Conservation (phyloP, 306 rosid genomes). For the Quercus robur region DNA sequence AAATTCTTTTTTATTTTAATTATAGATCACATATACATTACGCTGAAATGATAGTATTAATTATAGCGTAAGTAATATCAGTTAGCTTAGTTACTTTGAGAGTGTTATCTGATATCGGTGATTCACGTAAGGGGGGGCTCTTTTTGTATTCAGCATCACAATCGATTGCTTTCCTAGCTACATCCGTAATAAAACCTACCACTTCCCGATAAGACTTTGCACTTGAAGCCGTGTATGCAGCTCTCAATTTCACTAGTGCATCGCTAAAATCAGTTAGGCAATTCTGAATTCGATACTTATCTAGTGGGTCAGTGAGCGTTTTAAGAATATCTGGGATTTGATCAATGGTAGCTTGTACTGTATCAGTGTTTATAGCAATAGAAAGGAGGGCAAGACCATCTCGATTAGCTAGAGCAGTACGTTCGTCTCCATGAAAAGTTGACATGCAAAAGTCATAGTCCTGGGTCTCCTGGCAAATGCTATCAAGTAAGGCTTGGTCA, state of each 20-base stretch:
- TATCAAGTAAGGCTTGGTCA: background rate
- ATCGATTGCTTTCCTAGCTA: background rate
- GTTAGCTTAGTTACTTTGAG: too few relatives aligned
- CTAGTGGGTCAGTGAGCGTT: background rate
- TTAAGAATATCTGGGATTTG: background rate
- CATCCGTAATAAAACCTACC: background rate
- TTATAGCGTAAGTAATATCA: too few relatives aligned
- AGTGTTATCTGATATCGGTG: background rate
- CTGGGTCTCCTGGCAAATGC: background rate
- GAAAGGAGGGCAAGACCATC: background rate
- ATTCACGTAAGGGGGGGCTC: background rate
- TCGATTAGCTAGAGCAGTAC: background rate
- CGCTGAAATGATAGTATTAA: too few relatives aligned
- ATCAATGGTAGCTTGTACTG: background rate
- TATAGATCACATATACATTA: too few relatives aligned
- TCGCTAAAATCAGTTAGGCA: background rate
- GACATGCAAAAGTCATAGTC: background rate
- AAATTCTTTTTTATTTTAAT: too few relatives aligned
- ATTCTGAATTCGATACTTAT: background rate
- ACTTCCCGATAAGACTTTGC: background rate
- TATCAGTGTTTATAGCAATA: background rate
- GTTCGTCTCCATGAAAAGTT: background rate
- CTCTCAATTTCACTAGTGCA: background rate
- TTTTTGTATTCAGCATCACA: background rate
- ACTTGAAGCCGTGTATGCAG: background rate